These are phyloP conservation scores for Saxophila tyrrhenica DNA, from an alignment of 495 filamentous ascomycete species.

Conservation along the genomic window DNA sequence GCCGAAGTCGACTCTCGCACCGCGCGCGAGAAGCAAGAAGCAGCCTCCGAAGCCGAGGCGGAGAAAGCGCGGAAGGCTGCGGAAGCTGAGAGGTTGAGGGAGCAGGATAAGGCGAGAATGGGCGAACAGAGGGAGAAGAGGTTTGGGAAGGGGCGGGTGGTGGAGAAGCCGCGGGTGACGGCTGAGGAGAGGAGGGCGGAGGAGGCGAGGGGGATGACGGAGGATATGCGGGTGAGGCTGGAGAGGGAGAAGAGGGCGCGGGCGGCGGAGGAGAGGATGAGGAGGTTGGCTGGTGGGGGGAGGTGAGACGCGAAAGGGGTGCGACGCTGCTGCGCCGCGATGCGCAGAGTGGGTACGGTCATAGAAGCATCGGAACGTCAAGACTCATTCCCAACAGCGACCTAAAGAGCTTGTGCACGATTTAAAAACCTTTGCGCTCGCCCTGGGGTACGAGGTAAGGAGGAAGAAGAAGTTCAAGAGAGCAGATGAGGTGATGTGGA, in stretches of 20 bases:
- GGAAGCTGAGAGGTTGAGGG: constrained; percentile 30
- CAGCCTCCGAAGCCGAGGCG: constrained; percentile 38
- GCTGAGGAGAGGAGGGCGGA: constrained; percentile 60
- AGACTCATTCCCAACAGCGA: too few species aligned
- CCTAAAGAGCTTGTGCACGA: too few species aligned
- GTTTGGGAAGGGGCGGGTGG: constrained; percentile 42
- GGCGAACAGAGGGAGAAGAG: constrained; percentile 50
- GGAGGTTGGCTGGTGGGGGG: constrained; percentile 39
- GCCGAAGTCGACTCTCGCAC: constrained; percentile 56
- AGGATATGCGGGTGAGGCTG: constrained; percentile 67
- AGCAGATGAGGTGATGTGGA: too few species aligned
- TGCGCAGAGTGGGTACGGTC: too few species aligned
- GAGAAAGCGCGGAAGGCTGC: constrained; percentile 44
- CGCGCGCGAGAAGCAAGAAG: constrained; percentile 45
- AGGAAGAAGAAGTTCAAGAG: too few species aligned
- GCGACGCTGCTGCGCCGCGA: too few species aligned
- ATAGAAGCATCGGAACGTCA: too few species aligned
- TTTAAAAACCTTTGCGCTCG: too few species aligned
- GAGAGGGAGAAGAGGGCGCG: constrained; percentile 72
- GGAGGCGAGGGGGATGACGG: constrained; percentile 70
- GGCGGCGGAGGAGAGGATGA: constrained; percentile 77
- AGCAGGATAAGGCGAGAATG: constrained; percentile 31
- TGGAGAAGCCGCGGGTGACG: constrained; percentile 32
- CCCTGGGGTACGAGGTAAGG: too few species aligned
- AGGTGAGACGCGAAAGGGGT: not conserved